These are phyloP conservation scores for Starmerella kuoi DNA, from an alignment of 805 yeast genomes.

Conservation along the genomic window DNA sequence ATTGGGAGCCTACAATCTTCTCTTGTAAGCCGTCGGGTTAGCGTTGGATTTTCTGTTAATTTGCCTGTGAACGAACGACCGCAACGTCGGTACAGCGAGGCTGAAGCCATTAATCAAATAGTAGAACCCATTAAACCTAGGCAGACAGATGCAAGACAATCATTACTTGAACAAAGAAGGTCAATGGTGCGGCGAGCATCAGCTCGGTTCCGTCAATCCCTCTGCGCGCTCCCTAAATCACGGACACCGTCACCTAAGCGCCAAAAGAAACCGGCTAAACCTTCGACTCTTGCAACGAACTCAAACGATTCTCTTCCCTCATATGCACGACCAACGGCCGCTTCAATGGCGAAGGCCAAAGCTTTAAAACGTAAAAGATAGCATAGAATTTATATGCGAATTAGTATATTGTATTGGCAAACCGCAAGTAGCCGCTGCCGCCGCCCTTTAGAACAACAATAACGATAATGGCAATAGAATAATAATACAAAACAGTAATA, in stretches of 20 bases:
- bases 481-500: no score
- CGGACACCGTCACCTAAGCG: neutral
- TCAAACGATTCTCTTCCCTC: neutral
- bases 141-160: neutral
- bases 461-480: no score
- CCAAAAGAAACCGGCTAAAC: neutral
- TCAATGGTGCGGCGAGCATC: neutral
- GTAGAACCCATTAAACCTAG: neutral
- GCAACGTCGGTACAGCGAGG: neutral
- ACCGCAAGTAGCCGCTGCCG: no score
- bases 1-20: neutral
- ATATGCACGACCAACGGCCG: slow-evolving; percentile 14
- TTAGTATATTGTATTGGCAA: no score
- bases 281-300: neutral
- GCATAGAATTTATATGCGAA: neutral
- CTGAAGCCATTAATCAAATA: neutral
- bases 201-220: neutral
- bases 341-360: slow-evolving; percentile 10
- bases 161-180: neutral
- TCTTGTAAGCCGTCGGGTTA: slow-evolving; percentile 3
- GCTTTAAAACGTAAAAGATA: neutral
- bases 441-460: no score
- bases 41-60: slow-evolving; percentile 10
- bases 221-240: neutral
- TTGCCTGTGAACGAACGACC: slow-evolving; percentile 12